Percentiles rank a stretch among this genome's conserved stretches.
Conservation (phyloP, 805 yeast genomes). For the Grigorovia humatica region DNA sequence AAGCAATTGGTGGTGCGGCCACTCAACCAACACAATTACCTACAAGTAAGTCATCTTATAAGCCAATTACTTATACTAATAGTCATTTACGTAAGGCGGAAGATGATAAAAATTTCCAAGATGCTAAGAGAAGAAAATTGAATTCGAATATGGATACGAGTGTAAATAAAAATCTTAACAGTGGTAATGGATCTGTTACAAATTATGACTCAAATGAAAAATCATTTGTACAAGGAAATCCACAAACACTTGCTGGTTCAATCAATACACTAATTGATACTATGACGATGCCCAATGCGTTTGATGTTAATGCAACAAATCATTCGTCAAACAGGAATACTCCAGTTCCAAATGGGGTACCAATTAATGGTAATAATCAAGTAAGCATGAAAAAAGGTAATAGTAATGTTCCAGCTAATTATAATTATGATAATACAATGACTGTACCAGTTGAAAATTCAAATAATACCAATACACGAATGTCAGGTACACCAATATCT, state of each 20-base stretch:
- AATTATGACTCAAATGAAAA: neutral
- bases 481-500: neutral
- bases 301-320: neutral
- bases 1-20: constrained; percentile 3
- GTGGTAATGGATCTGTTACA: neutral
- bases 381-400: neutral
- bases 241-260: neutral
- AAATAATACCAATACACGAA: neutral
- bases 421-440: neutral
- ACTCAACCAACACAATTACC: constrained; percentile 20
- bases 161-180: neutral
- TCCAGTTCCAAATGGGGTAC: neutral
- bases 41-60: constrained; percentile 24
- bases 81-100: constrained; percentile 20
- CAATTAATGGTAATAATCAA: neutral
- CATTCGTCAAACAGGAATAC: neutral
- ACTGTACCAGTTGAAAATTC: neutral
- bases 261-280: constrained; percentile 3
- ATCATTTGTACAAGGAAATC: neutral
- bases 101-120: constrained; percentile 11
- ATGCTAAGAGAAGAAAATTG: constrained; percentile 19
- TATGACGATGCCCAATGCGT: constrained; percentile 3
- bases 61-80: constrained; percentile 26
- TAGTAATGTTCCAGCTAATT: neutral
- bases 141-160: constrained; percentile 1